Percentiles rank a stretch among this genome's conserved stretches.
These are phyloP conservation scores for Hypericum androsaemum DNA, from an alignment of 345 rosid species.

Conservation along the genomic window DNA sequence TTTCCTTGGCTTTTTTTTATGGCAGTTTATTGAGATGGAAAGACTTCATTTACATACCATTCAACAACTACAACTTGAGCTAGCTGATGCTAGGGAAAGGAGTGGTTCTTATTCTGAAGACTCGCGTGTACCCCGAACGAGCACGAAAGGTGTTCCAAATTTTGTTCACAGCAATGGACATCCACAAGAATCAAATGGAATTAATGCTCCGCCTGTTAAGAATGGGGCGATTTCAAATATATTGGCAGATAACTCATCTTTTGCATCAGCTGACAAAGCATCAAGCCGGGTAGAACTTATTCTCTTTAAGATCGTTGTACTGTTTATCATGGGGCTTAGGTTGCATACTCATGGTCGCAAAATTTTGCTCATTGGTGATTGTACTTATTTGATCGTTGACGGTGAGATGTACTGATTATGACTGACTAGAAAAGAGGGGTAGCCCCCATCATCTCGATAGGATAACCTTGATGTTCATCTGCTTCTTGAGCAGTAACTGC, in stretches of 20 bases:
- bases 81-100: constrained; percentile 67
- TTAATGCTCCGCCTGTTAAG: constrained; percentile 21
- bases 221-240: constrained; percentile 37
- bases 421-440: no score
- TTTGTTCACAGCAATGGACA: constrained; percentile 43
- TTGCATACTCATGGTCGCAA: no score
- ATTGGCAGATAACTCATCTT: constrained; percentile 36
- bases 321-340: no score
- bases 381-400: no score
- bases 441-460: no score
- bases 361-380: no score
- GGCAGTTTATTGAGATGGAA: constrained; percentile 86
- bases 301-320: neutral
- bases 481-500: no score
- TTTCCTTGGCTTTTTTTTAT: constrained; percentile 6
- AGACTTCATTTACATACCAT: constrained; percentile 69
- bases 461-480: no score
- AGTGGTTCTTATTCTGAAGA: constrained; percentile 52
- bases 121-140: constrained; percentile 35
- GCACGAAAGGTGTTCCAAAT: constrained; percentile 40
- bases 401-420: no score
- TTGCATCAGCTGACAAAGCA: constrained; percentile 38
- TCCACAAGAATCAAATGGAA: constrained; percentile 46
- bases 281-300: constrained; percentile 39
- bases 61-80: constrained; percentile 80